Evolutionary conservation across 2,329 filamentous ascomycete genomes (phyloP).

Genomic region (Decorospora gaudefroyi): DNA sequence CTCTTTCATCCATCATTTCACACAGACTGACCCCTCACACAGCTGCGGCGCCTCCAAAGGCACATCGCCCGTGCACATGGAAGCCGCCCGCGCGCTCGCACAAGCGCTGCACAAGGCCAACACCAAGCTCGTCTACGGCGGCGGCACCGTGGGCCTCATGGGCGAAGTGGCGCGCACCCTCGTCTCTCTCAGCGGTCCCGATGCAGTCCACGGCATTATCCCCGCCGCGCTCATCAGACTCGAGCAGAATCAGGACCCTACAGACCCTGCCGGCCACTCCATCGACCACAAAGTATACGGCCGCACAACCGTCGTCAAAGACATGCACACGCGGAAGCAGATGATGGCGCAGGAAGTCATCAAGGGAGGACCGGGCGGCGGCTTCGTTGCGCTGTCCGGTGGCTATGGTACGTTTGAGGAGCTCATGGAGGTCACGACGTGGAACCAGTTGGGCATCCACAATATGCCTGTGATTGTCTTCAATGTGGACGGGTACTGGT

Average conservation of each 20-base stretch:
- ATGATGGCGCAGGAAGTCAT: slow-evolving; percentile 91
- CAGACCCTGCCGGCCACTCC: slow-evolving; percentile 48
- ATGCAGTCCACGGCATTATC: slow-evolving; percentile 90
- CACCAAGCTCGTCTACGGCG: slow-evolving; percentile 89
- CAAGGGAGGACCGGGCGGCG: slow-evolving; percentile 76
- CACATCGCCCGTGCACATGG: slow-evolving; percentile 72
- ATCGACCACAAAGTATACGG: slow-evolving; percentile 73
- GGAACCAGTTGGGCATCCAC: slow-evolving; percentile 97
- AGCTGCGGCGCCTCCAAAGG: slow-evolving; percentile 83
- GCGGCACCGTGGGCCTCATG: slow-evolving; percentile 94
- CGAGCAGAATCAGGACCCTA: slow-evolving; percentile 66
- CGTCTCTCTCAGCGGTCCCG: slow-evolving; percentile 77
- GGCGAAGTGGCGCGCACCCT: slow-evolving; percentile 88
- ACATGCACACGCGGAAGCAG: slow-evolving; percentile 96
- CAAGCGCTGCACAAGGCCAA: slow-evolving; percentile 72
- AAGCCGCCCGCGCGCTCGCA: slow-evolving; percentile 76
- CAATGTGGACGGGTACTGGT: slow-evolving; percentile 91
- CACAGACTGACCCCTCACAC: slow-evolving; percentile 18
- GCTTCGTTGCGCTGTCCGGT: slow-evolving; percentile 85
- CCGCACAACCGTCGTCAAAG: slow-evolving; percentile 81
- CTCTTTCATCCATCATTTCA: background rate
- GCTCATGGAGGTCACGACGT: slow-evolving; percentile 86
- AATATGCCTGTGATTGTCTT: slow-evolving; percentile 72
- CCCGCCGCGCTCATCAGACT: slow-evolving; percentile 80
- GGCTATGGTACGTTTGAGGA: slow-evolving; percentile 97